Evolutionary conservation across 495 filamentous ascomycete species (phyloP).

Genomic region (Hyaloscypha hepaticicola): DNA sequence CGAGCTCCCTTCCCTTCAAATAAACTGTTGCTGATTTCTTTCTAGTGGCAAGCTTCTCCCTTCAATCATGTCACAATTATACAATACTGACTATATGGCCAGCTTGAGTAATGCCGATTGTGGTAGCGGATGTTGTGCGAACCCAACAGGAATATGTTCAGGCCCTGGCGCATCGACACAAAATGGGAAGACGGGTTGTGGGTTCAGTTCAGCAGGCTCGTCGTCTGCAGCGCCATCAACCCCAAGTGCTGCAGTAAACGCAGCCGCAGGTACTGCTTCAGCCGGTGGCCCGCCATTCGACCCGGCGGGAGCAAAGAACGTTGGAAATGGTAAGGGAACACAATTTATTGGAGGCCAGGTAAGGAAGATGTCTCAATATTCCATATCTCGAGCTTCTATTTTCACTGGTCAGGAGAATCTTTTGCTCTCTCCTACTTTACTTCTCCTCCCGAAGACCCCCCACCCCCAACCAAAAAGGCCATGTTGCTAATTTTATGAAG

Average conservation of each 20-base stretch:
- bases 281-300: conserved; percentile 25
- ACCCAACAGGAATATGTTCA: conserved; percentile 38
- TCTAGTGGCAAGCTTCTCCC: too few relatives aligned
- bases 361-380: too few relatives aligned
- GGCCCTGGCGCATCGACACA: conserved; percentile 40
- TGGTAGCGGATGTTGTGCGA: conserved; percentile 36
- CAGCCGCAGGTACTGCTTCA: neutral
- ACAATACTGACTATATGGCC: neutral
- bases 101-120: conserved; percentile 36
- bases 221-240: neutral
- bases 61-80: too few relatives aligned
- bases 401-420: too few relatives aligned
- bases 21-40: too few relatives aligned
- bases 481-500: neutral
- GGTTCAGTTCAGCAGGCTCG: conserved; percentile 34
- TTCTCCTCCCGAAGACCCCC: too few relatives aligned
- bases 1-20: too few relatives aligned
- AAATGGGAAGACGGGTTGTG: conserved; percentile 48
- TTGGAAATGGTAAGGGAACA: conserved; percentile 35
- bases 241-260: neutral
- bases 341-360: conserved; percentile 38
- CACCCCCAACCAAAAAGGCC: too few relatives aligned
- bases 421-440: too few relatives aligned
- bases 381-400: too few relatives aligned
- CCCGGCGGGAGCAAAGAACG: conserved; percentile 37